Evolutionary conservation across 2,329 filamentous ascomycete genomes (phyloP), one percentile per base, ranked within the genome.

Genomic region (Leptographium radiaticola): DNA sequence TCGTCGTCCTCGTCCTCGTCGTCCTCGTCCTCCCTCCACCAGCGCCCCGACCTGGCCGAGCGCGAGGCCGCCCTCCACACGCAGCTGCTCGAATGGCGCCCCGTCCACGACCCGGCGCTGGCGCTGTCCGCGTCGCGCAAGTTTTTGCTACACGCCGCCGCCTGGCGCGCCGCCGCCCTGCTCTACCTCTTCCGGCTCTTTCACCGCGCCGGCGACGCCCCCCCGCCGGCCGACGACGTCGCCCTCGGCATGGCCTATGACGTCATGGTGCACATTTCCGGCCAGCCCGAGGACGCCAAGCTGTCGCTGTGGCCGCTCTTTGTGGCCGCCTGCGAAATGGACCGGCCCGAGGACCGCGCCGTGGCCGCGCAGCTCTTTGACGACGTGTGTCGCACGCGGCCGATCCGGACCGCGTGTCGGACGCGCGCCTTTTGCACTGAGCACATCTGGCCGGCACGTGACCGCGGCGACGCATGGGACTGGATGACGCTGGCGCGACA

Each of bases 231-330:
- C 49, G 57, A 58, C 44, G 36, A 50, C 9, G 51, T 46, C 2
- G 57, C 57, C 1, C 55, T 54, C 1, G 31, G 33, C 49, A 57
- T 58, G 55, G 57, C 57, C 6, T 58, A 58, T 53, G 57, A 58
- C 47, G 52, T 57, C 16, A 52, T 58, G 48, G 52, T 58, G 55
- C 46, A 58, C 52, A 56, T 58, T n/a, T 45, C 53, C 34, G 57
- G 57, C 6, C 50, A 52, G 6, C 51, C 55, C 44, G 57, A 57
- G 6, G 55, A 58, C 47, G 45, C 57, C 20, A 58, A 58, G 46
- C 53, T 58, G 38, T 56, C 55, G 38, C 53, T 58, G 20, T 58
- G 57, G 57, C 57, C 57, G 42, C 50, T 58, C 31, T 58, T 58
- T 36, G 43, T 58, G 9, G 57, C 57, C 10, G 53, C 57, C 7